Conservation (phyloP, 192 early-diverging fungal species). For the Backusella psychrophila region DNA sequence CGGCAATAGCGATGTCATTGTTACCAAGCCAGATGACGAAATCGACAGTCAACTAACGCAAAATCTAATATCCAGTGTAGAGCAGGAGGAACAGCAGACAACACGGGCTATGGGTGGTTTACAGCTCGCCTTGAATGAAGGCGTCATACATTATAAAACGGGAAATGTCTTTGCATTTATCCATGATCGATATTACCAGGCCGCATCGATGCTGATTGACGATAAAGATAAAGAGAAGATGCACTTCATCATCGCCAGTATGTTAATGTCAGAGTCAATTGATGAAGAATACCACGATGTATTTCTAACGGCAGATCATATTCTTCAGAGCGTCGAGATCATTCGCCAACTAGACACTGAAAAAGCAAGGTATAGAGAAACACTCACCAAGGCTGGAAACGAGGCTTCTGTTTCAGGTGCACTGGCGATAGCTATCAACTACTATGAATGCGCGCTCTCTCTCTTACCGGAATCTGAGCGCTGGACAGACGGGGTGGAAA, state of each 20-base stretch:
- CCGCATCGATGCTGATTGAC: conserved; percentile 12
- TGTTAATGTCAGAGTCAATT: neutral
- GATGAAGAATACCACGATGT: conserved; percentile 8
- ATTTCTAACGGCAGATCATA: conserved; percentile 27
- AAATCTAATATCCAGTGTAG: neutral
- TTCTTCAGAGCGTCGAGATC: conserved; percentile 5
- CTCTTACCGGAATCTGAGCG: neutral
- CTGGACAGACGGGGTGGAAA: conserved; percentile 18
- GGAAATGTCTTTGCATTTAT: conserved; percentile 17
- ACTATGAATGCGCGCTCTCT: conserved; percentile 10
- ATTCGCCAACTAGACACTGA: neutral
- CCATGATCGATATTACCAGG: conserved; percentile 29
- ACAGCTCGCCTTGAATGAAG: conserved; percentile 14
- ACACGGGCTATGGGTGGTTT: conserved; percentile 13
- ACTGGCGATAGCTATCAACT: conserved; percentile 2
- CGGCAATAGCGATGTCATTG: neutral
- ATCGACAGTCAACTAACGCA: neutral
- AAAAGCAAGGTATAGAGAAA: conserved; percentile 11
- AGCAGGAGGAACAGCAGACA: neutral
- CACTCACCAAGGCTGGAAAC: conserved; percentile 14
- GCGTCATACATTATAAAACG: neutral
- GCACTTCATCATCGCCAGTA: conserved; percentile 19
- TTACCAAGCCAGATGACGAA: neutral
- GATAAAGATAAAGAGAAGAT: neutral
- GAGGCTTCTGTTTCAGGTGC: conserved; percentile 18